phyloP scores from a whole-genome alignment of 805 yeast genomes.

The Candida awuae region DNA sequence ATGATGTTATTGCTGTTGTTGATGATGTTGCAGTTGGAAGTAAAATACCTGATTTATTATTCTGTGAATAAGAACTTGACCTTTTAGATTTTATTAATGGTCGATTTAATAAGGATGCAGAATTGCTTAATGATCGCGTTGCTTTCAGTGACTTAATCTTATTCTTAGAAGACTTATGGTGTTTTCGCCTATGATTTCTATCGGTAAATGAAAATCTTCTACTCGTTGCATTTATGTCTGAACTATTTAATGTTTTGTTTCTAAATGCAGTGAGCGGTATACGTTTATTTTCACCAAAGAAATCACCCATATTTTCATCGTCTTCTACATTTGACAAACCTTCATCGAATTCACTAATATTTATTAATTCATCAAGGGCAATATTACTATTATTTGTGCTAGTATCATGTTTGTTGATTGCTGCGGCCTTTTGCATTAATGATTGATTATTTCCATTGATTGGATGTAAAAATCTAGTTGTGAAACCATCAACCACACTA shows the following conservation, averaged over 20 bases:
- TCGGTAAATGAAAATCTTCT: conserved; percentile 22
- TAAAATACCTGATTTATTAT: no score
- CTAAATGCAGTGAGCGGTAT: conserved; percentile 89
- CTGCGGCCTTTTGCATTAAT: conserved; percentile 19
- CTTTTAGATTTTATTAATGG: no score
- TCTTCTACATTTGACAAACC: conserved; percentile 8
- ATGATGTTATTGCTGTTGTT: not conserved
- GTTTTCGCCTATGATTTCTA: conserved; percentile 10
- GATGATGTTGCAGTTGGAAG: no score
- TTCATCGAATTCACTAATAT: conserved; percentile 81
- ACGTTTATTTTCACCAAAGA: conserved; percentile 30
- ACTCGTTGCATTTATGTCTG: conserved; percentile 5
- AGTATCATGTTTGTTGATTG: conserved; percentile 11
- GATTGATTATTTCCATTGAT: conserved; percentile 19
- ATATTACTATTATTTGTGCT: conserved; percentile 8
- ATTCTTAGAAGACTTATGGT: conserved; percentile 13
- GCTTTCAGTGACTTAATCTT: conserved; percentile 17
- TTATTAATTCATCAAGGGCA: conserved; percentile 69
- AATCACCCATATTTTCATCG: conserved; percentile 9
- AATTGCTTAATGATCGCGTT: not conserved
- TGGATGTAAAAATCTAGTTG: conserved; percentile 74
- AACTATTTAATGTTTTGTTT: conserved; percentile 39
- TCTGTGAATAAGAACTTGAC: no score
- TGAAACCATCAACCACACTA: conserved; percentile 89
- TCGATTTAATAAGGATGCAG: no score